Base-by-base conservation (phyloP, 805 yeast genomes). In the Pichia scutulata region DNA sequence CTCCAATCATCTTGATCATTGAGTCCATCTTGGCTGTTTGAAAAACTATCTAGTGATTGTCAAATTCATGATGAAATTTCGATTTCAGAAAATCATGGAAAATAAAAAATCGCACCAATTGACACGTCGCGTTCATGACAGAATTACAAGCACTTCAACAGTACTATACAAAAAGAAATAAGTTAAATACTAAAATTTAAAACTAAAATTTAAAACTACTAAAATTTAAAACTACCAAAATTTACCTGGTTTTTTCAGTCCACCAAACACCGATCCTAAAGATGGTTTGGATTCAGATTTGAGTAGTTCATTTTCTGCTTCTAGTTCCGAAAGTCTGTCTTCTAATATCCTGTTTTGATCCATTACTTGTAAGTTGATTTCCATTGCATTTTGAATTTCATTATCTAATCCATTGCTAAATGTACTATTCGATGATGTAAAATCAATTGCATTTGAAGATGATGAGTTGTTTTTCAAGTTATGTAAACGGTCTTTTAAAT, bases 351-450 rank as follows among this genome's bases (percentile, higher is more conserved):
- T 69, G 55, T 83, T 84, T 52, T 77, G 73, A 49, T 75, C 81
- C 82, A 80, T 79, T n/a, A 84, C 85, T 61, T 81, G 82, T 45
- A 74, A 60, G 54, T 84, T 83, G 51, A 84, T 71, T 47, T 76
- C 77, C 77, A 81, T 78, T 1, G 86, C 77, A 49, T 70, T 72
- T 52, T 77, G 77, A 56, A 82, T 72, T 59, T 82, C 86, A 43
- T 68, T 65, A 50, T 76, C 77, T 55, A 69, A 57, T 40, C 66
- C 67, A 36, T 57, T 54, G 18, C 66, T 58, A 24, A 66, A 55
- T 45, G 64, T 63, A 18, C 67, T 65, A 21, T 23, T 36, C 9
- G 9, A 23, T n/a, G 37, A 14, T 5, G 62, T 55, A 48, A 64
- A 64, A 50, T 62, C 65, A 39, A 60, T 50, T 12, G 53, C 48